Evolutionary conservation across 2,329 filamentous ascomycete genomes (phyloP), one percentile per base, ranked within the genome.

Genomic region (Trichoderma atroviride): DNA sequence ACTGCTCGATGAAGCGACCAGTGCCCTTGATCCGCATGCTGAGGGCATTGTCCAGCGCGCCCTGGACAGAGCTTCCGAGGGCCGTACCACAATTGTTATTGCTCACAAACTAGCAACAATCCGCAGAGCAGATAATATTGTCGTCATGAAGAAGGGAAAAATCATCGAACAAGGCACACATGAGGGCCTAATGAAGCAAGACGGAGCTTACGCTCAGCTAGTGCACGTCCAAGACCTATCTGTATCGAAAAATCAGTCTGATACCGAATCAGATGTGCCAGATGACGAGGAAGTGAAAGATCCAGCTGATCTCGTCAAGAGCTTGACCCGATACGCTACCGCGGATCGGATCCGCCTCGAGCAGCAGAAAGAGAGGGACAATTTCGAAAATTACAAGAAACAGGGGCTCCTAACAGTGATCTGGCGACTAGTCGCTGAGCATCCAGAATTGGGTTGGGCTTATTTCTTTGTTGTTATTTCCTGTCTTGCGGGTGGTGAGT

Each of bases 1-100:
- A 0, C 83, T 92, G 16, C 78, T 91, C 1, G 89, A 92, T 70
- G 89, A 92, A 76, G 89, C 89, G 0, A 92, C 89, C 0, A 87
- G 84, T 56, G 87, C 88, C 0, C 75, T 83, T 24, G 80, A 82
- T 60, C 76, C 78, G 1, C 76, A 81, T 19, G 77, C 81, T 1
- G 81, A 83, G 58, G 77, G 80, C 0, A 80, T 86, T 16, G 86
- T 89, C 0, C 86, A 89, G 71, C 77, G 81, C 27, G 86, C 86
- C 0, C 80, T 89, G 4, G 83, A 85, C 56, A 80, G 80, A 16
- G 81, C 88, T 0, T 86, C 86, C 0, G 78, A 81, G 53, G 83
- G 84, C 43, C 81, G 88, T 5, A 91, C 89, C 0, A 91, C 88
- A 0, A 87, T 92, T 35, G 83, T 88, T 9, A 88, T 91, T 63